Evolutionary conservation across 352 stramenopile genomes (phyloP).

Genomic region (Globisporangium carolinianum): DNA sequence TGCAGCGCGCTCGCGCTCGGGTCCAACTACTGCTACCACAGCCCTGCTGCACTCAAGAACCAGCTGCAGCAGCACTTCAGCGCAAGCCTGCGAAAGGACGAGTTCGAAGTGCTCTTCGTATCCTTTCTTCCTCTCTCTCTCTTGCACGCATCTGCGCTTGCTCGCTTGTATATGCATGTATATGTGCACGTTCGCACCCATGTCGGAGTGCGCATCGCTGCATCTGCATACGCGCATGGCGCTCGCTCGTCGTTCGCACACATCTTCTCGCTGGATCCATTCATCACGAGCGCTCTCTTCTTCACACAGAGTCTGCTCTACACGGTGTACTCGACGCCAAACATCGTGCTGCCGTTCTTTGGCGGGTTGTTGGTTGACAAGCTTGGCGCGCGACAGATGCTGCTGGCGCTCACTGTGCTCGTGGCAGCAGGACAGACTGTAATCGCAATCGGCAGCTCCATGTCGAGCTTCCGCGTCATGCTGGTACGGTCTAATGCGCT

Average conservation of each 20-base stretch:
- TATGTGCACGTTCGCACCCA: background rate
- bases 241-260: background rate
- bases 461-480: slow-evolving; percentile 38
- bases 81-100: slow-evolving; percentile 17
- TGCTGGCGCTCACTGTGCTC: slow-evolving; percentile 56
- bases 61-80: slow-evolving; percentile 55
- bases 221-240: background rate
- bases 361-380: slow-evolving; percentile 71
- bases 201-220: background rate
- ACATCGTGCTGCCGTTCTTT: slow-evolving; percentile 81
- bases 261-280: background rate
- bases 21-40: slow-evolving; percentile 65
- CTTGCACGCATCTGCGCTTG: background rate
- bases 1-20: slow-evolving; percentile 37
- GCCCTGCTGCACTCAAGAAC: slow-evolving; percentile 52
- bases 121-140: slow-evolving; percentile 11
- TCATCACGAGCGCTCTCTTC: background rate
- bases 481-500: slow-evolving; percentile 11
- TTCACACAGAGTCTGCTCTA: slow-evolving; percentile 71
- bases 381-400: slow-evolving; percentile 48
- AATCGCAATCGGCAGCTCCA: slow-evolving; percentile 52
- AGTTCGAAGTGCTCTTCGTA: slow-evolving; percentile 39
- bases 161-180: background rate
- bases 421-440: slow-evolving; percentile 59
- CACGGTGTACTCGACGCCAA: slow-evolving; percentile 78